Percentiles rank a stretch among this genome's conserved stretches.
Evolutionary conservation across 2,329 filamentous ascomycete genomes (phyloP).

Genomic region (Penicillium sclerotigenum): DNA sequence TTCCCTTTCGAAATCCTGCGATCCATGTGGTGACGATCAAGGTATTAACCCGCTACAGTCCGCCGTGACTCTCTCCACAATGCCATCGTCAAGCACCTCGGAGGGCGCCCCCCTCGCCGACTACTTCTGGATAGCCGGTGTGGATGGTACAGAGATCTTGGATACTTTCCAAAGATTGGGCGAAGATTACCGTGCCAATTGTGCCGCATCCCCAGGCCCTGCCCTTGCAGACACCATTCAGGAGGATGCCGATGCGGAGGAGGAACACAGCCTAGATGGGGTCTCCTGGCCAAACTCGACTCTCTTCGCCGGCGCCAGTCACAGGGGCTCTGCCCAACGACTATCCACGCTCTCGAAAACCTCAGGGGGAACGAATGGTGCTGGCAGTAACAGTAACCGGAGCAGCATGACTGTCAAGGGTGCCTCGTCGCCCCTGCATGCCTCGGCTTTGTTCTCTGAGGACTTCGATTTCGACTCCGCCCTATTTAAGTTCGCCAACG

Average conservation of each 20-base stretch:
- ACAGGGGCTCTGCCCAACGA: conserved; percentile 43
- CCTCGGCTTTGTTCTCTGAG: conserved; percentile 44
- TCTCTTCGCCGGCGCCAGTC: conserved; percentile 20
- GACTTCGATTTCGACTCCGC: conserved; percentile 95
- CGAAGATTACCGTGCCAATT: conserved; percentile 42
- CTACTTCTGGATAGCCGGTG: conserved; percentile 62
- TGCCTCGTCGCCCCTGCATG: conserved; percentile 31
- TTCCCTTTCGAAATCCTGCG: not conserved
- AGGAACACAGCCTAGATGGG: conserved; percentile 39
- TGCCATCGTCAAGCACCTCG: conserved; percentile 35
- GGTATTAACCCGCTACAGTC: conserved; percentile 13
- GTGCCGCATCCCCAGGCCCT: conserved; percentile 34
- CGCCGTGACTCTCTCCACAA: conserved; percentile 14
- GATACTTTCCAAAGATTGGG: conserved; percentile 44
- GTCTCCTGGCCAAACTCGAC: conserved; percentile 43
- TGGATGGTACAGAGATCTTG: conserved; percentile 47
- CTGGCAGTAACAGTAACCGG: conserved; percentile 63
- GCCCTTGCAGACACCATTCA: conserved; percentile 58
- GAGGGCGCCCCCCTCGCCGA: conserved; percentile 59
- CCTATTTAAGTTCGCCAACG: conserved; percentile 89
- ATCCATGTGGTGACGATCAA: conserved; percentile 21
- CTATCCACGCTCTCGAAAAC: conserved; percentile 51
- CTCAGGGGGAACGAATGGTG: conserved; percentile 43
- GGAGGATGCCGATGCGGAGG: conserved; percentile 57
- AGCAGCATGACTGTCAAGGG: conserved; percentile 62